phyloP scores from a whole-genome alignment of 2,329 filamentous ascomycete species.

The Rutstroemia sydowiana region DNA sequence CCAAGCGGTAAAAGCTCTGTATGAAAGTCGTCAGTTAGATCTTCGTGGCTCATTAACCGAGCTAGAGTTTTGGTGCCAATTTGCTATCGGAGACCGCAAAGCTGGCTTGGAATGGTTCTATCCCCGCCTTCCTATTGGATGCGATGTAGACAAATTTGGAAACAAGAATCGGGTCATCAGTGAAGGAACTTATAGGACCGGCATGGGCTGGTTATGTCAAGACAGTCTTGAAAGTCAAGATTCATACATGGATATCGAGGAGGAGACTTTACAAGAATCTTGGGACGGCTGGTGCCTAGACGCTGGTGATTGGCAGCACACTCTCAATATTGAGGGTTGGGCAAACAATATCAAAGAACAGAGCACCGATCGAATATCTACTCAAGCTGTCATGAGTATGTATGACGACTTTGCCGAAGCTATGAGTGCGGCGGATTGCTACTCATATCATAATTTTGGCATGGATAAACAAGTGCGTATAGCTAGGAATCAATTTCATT shows the following conservation, averaged over 20 bases:
- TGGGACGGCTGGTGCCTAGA: constrained; percentile 64
- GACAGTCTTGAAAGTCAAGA: constrained; percentile 43
- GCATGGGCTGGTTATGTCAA: constrained; percentile 70
- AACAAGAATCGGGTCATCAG: constrained; percentile 72
- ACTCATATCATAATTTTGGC: constrained; percentile 27
- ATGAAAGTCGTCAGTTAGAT: constrained; percentile 61
- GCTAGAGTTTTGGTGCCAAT: constrained; percentile 94
- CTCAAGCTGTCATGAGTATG: constrained; percentile 37
- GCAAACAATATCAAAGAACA: constrained; percentile 25
- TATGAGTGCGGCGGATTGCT: constrained; percentile 61
- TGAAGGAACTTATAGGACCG: constrained; percentile 64
- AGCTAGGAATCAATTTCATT: neutral
- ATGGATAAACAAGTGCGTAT: constrained; percentile 21
- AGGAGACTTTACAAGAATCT: constrained; percentile 56
- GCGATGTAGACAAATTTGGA: constrained; percentile 60
- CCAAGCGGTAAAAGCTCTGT: constrained; percentile 61
- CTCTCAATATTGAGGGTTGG: constrained; percentile 35
- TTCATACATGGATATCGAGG: constrained; percentile 41
- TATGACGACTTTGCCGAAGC: constrained; percentile 49
- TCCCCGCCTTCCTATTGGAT: constrained; percentile 65
- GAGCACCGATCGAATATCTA: constrained; percentile 15
- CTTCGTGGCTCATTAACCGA: constrained; percentile 76
- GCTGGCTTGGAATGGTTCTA: constrained; percentile 88
- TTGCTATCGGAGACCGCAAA: constrained; percentile 82
- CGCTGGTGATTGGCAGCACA: constrained; percentile 48